phyloP scores from a whole-genome alignment of 1,284 basidiomycete species.

The Moniliophthora roreri region DNA sequence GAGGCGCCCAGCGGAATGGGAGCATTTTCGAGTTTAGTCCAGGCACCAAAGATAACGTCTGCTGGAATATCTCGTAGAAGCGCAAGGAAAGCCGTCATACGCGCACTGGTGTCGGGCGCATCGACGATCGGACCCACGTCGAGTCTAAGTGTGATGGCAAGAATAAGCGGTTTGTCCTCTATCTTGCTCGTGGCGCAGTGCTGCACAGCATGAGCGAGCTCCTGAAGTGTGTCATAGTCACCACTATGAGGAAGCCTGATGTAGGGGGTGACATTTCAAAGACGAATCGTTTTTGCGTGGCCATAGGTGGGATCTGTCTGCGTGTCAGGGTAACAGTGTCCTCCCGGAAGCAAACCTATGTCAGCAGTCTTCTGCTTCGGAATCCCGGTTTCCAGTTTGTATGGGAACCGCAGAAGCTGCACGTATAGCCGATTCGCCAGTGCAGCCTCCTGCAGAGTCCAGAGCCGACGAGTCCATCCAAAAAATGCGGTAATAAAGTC shows the following conservation, averaged over 20 bases:
- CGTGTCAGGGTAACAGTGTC: too few species aligned
- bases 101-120: background rate
- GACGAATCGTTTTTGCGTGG: background rate
- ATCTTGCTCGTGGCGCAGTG: slow-evolving; percentile 1
- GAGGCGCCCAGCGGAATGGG: background rate
- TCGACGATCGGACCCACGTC: background rate
- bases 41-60: background rate
- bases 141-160: background rate
- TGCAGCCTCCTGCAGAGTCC: background rate
- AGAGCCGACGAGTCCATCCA: background rate
- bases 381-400: too few species aligned
- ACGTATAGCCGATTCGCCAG: background rate
- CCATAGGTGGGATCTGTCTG: background rate
- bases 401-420: too few species aligned
- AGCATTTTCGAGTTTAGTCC: background rate
- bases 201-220: background rate
- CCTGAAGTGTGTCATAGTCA: background rate
- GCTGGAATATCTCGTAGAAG: background rate
- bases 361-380: too few species aligned
- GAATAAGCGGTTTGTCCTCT: background rate
- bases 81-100: background rate
- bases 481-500: background rate
- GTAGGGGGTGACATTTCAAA: background rate
- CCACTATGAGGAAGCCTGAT: background rate
- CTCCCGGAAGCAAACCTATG: too few species aligned